These are phyloP conservation scores for Thielaviopsis euricoi DNA, from an alignment of 2,329 filamentous ascomycete species.

Conservation along the genomic window DNA sequence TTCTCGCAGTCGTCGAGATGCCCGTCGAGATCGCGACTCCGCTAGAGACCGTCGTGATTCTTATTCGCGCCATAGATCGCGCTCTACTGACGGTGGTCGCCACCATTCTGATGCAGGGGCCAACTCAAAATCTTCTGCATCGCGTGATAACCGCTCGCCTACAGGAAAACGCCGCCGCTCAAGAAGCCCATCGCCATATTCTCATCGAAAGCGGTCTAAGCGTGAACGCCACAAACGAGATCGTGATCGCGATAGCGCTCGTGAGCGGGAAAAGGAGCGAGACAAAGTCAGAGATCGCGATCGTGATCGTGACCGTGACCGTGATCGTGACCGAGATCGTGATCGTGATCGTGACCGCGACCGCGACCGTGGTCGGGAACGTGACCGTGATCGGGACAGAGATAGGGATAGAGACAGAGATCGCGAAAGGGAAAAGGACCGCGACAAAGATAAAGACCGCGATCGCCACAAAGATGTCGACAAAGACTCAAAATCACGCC, in stretches of 20 bases:
- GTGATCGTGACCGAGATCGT: conserved; percentile 4
- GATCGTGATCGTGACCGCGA: conserved; percentile 3
- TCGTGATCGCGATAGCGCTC: not conserved
- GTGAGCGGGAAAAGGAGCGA: not conserved
- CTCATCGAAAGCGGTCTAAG: not conserved
- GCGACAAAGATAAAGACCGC: not conserved
- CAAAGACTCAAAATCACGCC: conserved; percentile 1
- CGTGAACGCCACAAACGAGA: conserved; percentile 1
- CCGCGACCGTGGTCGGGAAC: not conserved
- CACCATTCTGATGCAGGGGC: not conserved
- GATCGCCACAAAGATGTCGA: not conserved
- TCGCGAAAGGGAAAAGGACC: conserved; percentile 2
- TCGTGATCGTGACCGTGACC: not conserved
- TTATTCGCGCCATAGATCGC: conserved; percentile 1
- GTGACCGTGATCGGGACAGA: not conserved
- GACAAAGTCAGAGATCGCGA: not conserved
- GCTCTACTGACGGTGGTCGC: not conserved
- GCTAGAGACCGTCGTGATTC: not conserved
- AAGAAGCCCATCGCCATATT: conserved; percentile 7
- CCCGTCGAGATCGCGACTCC: not conserved
- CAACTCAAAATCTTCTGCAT: conserved; percentile 1
- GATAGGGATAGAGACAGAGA: conserved; percentile 3
- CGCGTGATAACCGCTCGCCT: conserved; percentile 7
- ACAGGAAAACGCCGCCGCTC: conserved; percentile 9
- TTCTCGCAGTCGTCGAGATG: conserved; percentile 1